Percentiles rank a stretch among this genome's conserved stretches.
Conservation (phyloP, 164 flowering plant species). For the Vitis rupestris region DNA sequence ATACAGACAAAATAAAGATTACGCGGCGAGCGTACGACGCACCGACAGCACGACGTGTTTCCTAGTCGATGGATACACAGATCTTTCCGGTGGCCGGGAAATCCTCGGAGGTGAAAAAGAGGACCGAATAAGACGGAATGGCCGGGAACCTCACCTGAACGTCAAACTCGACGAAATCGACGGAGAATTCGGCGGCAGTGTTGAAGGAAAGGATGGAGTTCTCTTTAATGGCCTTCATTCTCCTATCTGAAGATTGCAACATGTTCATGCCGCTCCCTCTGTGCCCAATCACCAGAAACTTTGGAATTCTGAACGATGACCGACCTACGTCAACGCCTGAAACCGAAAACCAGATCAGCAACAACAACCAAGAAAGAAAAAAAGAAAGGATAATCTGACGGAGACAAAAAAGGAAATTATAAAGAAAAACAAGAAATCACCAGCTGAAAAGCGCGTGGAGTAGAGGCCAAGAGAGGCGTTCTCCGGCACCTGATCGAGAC, state of each 20-base stretch:
- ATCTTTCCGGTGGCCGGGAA: neutral
- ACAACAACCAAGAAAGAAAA: neutral
- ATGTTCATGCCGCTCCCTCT: slow-evolving; percentile 51
- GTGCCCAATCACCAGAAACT: slow-evolving; percentile 42
- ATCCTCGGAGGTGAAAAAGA: neutral
- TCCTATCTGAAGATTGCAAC: slow-evolving; percentile 33
- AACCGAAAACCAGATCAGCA: neutral
- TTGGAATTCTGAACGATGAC: slow-evolving; percentile 16
- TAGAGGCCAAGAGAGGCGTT: slow-evolving; percentile 18
- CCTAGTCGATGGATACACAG: neutral
- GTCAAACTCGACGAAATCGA: slow-evolving; percentile 51
- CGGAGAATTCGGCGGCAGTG: slow-evolving; percentile 33
- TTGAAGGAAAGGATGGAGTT: slow-evolving; percentile 48
- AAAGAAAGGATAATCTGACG: neutral
- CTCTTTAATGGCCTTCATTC: slow-evolving; percentile 42
- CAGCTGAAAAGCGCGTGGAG: slow-evolving; percentile 24
- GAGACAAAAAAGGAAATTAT: neutral
- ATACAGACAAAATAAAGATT: neutral
- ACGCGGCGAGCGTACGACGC: slow-evolving; percentile 21
- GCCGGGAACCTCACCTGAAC: slow-evolving; percentile 35
- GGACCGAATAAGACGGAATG: neutral
- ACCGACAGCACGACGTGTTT: neutral
- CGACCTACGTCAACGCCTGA: slow-evolving; percentile 16
- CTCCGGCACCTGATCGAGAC: slow-evolving; percentile 34
- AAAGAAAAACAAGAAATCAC: neutral